Evolutionary conservation across 176 grass and related monocot species (phyloP).

Genomic region (Raddia distichophylla): DNA sequence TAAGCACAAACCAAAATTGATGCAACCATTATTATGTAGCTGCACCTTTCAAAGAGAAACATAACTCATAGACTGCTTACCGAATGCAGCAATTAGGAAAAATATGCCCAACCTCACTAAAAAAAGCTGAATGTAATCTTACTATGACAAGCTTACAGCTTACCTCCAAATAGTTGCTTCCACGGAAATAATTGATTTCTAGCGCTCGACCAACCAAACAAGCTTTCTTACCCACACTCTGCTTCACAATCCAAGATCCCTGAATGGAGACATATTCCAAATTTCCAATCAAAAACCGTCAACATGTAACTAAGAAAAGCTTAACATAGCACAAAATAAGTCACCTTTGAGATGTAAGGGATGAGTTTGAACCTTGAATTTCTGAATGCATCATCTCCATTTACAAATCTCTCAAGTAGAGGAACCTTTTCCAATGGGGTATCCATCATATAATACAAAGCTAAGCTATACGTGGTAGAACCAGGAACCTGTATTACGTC

Average conservation of each 20-base stretch:
- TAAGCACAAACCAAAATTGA: neutral
- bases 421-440: slow-evolving; percentile 87
- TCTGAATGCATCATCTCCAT: slow-evolving; percentile 92
- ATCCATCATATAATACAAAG: slow-evolving; percentile 98
- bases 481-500: slow-evolving; percentile 77
- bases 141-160: neutral
- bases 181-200: slow-evolving; percentile 93
- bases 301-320: neutral
- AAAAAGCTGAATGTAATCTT: neutral
- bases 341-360: slow-evolving; percentile 96
- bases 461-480: slow-evolving; percentile 85
- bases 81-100: neutral
- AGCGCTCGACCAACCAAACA: slow-evolving; percentile 94
- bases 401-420: slow-evolving; percentile 85
- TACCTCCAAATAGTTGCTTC: slow-evolving; percentile 98
- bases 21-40: neutral
- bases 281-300: slow-evolving; percentile 26
- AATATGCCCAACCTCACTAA: neutral
- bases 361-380: slow-evolving; percentile 99
- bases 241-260: slow-evolving; percentile 99
- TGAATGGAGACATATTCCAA: slow-evolving; percentile 36
- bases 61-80: neutral
- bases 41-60: neutral
- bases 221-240: slow-evolving; percentile 99
- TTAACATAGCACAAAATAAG: slow-evolving; percentile 35